A percentile compares a stretch with the other conserved stretches of the same genome.
Conservation (phyloP, 2,329 filamentous ascomycete species). For the Ceratocystis alfenasii region DNA sequence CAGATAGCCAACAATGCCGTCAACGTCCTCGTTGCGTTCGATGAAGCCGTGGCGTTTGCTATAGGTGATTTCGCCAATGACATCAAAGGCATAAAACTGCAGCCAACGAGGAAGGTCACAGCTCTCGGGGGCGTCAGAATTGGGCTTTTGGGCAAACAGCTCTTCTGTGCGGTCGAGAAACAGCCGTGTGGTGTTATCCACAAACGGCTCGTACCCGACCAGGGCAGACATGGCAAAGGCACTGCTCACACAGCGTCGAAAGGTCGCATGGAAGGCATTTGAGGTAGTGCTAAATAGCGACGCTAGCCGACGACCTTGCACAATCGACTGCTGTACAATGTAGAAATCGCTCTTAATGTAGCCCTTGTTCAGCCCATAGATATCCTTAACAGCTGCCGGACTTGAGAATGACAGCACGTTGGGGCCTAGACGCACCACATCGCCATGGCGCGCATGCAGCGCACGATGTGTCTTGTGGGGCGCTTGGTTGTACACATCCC, state of each 20-base stretch:
- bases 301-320: conserved; percentile 53
- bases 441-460: conserved; percentile 59
- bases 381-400: conserved; percentile 58
- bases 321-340: conserved; percentile 61
- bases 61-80: conserved; percentile 67
- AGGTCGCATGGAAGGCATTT: conserved; percentile 62
- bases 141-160: conserved; percentile 37
- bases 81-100: conserved; percentile 72
- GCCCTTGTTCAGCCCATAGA: conserved; percentile 74
- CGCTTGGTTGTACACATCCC: conserved; percentile 51
- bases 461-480: conserved; percentile 56
- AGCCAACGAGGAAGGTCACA: conserved; percentile 62
- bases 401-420: conserved; percentile 63
- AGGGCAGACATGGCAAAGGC: conserved; percentile 68
- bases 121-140: conserved; percentile 19
- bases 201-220: conserved; percentile 67
- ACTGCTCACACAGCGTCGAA: conserved; percentile 62
- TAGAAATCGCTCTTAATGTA: conserved; percentile 75
- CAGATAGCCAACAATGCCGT: conserved; percentile 58
- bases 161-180: conserved; percentile 54
- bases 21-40: conserved; percentile 61
- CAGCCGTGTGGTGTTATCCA: conserved; percentile 60
- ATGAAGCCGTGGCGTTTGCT: conserved; percentile 64
- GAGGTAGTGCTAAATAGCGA: conserved; percentile 68
- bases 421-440: conserved; percentile 63